Evolutionary conservation across 1,139 yeast species (phyloP).

Genomic region (Hyphopichia buzzinii): DNA sequence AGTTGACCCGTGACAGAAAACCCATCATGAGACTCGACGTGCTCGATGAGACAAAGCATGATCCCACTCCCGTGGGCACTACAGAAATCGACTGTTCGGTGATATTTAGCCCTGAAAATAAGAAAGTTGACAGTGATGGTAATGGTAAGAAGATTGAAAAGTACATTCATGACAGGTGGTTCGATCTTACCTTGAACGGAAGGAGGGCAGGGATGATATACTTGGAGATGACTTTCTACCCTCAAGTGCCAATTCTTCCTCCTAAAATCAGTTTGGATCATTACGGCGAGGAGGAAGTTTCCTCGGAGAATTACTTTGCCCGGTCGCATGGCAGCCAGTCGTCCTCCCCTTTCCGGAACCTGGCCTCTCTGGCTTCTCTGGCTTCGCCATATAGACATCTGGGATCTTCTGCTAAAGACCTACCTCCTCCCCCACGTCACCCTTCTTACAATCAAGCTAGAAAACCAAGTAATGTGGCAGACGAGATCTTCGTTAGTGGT

Average conservation of each 20-base stretch:
- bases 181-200: slow-evolving; percentile 63
- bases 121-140: slow-evolving; percentile 13
- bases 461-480: not conserved
- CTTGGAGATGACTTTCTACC: slow-evolving; percentile 89
- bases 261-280: slow-evolving; percentile 29
- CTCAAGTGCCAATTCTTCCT: slow-evolving; percentile 52
- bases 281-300: slow-evolving; percentile 1
- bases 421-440: not conserved
- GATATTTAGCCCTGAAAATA: slow-evolving; percentile 52
- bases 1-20: slow-evolving; percentile 58
- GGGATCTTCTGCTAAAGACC: not conserved
- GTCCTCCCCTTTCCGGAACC: slow-evolving; percentile 8
- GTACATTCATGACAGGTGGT: slow-evolving; percentile 75
- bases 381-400: slow-evolving; percentile 12
- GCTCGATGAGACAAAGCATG: slow-evolving; percentile 82
- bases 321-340: not conserved
- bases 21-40: slow-evolving; percentile 69
- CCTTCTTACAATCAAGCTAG: not conserved
- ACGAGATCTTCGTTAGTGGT: not conserved
- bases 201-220: slow-evolving; percentile 86
- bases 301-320: not conserved
- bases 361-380: not conserved
- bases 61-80: slow-evolving; percentile 85
- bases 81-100: slow-evolving; percentile 74
- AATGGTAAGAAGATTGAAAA: slow-evolving; percentile 59